Base-by-base conservation (phyloP, 2,329 filamentous ascomycete species). In the Xylaria sp. region DNA sequence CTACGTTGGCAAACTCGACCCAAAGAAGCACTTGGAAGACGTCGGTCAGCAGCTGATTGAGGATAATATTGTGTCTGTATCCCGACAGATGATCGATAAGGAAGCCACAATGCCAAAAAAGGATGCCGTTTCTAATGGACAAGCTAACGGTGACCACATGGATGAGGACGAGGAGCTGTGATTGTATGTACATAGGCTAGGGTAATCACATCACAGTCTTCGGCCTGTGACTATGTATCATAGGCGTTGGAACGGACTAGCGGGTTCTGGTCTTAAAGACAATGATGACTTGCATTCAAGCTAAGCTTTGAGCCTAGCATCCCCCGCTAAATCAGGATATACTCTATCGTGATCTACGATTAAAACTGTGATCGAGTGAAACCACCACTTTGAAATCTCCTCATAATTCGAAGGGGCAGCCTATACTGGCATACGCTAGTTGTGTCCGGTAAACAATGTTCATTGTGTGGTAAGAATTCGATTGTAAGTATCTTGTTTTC, bases 11-110 rank as follows among this genome's bases (percentile, higher is more conserved):
- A 99, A 99, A 84, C 90, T 98, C 65, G 96, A 99, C 77, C 96
- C 96, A 64, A 99, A 99, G 91, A 99, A 99, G 86, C 96, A 99
- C 80, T 87, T 99, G 77, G 94, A 97, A 81, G 94, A 97, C 74
- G 93, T 99, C 53, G 96, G 96, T 62, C 94, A 97, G 81, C 90
- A 96, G 79, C 87, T 98, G 71, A 98, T 99, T 76, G 96, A 99
- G 83, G 96, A 99, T 87, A 99, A 99, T 82, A 99, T 99, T 71
- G 96, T 99, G 13, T 93, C 94, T 3, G 94, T 99, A n/a, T 96
- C 94, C 71, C 87, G 95, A 79, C 96, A 98, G 81, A 97, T 99
- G 95, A 98, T 99, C 76, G 96, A 98, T 84, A 98, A 98, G 84
- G 96, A 99, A 81, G 96, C 96, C 3, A 96, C 94, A 5, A 92